Percentiles rank a stretch among this genome's conserved stretches.
These are phyloP conservation scores for Rhododendron ovatum DNA, from an alignment of 148 eudicot species.

Conservation along the genomic window DNA sequence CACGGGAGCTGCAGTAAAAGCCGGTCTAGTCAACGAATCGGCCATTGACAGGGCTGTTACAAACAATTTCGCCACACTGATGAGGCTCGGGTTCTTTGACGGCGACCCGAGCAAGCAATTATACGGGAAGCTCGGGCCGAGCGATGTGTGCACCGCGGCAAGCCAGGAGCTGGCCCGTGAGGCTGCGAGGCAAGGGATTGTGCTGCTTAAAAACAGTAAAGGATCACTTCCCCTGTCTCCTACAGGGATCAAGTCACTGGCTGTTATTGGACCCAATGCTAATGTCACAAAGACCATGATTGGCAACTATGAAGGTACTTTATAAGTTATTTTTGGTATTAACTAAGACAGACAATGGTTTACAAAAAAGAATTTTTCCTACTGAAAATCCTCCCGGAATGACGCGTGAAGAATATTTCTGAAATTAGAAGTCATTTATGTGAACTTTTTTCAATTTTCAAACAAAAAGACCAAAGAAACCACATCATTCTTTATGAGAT, in stretches of 20 bases:
- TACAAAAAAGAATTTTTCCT: not conserved
- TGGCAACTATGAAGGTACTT: constrained; percentile 52
- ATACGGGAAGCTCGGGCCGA: constrained; percentile 42
- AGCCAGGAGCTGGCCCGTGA: constrained; percentile 60
- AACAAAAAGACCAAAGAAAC: no score
- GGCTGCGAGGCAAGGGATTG: constrained; percentile 56
- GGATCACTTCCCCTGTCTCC: constrained; percentile 51
- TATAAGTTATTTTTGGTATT: not conserved
- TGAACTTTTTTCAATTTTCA: no score
- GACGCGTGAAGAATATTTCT: not conserved
- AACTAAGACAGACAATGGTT: not conserved
- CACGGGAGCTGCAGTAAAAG: constrained; percentile 37
- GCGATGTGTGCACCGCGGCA: constrained; percentile 43
- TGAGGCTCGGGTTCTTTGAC: constrained; percentile 61
- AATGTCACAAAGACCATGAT: constrained; percentile 42
- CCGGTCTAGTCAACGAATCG: constrained; percentile 30
- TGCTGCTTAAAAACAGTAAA: constrained; percentile 44
- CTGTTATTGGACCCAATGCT: constrained; percentile 63
- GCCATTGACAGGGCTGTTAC: constrained; percentile 39
- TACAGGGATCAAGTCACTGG: constrained; percentile 27
- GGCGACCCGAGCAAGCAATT: constrained; percentile 31
- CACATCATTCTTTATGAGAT: not conserved
- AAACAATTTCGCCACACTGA: constrained; percentile 50
- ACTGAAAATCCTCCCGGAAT: no score
- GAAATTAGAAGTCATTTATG: not conserved